Conservation (phyloP, 176 grass and related monocot genomes). For the Oryza rufipogon region DNA sequence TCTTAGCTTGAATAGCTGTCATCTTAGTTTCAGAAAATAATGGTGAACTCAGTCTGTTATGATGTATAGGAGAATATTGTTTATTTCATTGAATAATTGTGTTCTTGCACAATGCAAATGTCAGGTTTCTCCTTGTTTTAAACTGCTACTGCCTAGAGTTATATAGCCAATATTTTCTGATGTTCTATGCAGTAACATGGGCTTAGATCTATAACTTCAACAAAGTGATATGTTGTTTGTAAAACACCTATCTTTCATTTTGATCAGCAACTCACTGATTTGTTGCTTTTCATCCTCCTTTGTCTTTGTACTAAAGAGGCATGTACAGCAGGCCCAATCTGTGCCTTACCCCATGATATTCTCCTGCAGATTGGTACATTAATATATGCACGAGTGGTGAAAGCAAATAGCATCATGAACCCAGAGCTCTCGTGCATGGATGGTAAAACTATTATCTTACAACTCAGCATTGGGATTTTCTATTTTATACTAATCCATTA, state of each 20-base stretch:
- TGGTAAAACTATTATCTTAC: conserved; percentile 58
- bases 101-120: not conserved
- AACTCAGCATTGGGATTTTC: not conserved
- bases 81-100: not conserved
- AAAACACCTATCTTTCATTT: not conserved
- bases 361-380: conserved; percentile 80
- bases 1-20: conserved; percentile 1
- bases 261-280: not conserved
- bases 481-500: not conserved
- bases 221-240: not conserved
- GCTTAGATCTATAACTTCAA: not conserved
- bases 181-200: conserved; percentile 5
- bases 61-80: conserved; percentile 7
- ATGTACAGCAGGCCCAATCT: not conserved
- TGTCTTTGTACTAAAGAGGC: conserved; percentile 5
- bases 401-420: conserved; percentile 91
- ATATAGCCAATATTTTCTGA: conserved; percentile 4
- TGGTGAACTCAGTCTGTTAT: not conserved
- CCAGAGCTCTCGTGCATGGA: conserved; percentile 97
- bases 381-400: conserved; percentile 90
- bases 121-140: not conserved
- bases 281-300: not conserved
- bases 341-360: conserved; percentile 21
- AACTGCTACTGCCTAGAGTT: not conserved
- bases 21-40: not conserved